Evolutionary conservation across 345 rosid species (phyloP).

Genomic region (Ricinus communis): DNA sequence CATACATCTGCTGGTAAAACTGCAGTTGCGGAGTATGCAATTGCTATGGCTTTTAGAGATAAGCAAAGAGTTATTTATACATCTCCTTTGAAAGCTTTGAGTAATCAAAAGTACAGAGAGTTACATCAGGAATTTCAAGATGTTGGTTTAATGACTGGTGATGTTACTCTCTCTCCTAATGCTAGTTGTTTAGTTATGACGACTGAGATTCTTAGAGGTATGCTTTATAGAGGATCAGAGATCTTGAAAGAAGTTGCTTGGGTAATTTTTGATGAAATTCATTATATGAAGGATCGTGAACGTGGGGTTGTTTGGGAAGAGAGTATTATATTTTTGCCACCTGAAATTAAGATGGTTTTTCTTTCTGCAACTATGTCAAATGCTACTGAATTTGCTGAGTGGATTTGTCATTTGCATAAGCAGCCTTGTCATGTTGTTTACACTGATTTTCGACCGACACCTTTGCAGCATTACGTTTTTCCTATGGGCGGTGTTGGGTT

Average conservation of each 20-base stretch:
- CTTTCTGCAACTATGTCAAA: conserved; percentile 99
- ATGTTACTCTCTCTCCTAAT: conserved; percentile 91
- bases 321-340: conserved; percentile 91
- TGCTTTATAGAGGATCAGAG: conserved; percentile 95
- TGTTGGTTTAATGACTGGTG: conserved; percentile 99
- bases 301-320: conserved; percentile 99
- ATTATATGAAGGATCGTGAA: conserved; percentile 97
- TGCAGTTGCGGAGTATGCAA: conserved; percentile 98
- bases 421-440: conserved; percentile 98
- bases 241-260: conserved; percentile 97
- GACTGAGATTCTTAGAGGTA: conserved; percentile 92
- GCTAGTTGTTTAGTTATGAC: conserved; percentile 98
- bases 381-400: conserved; percentile 95
- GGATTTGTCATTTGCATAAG: conserved; percentile 93
- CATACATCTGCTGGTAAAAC: conserved; percentile 98
- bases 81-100: conserved; percentile 94
- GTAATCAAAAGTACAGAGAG: conserved; percentile 97
- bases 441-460: conserved; percentile 96
- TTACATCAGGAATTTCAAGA: conserved; percentile 86
- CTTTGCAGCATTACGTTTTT: conserved; percentile 96
- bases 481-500: conserved; percentile 90
- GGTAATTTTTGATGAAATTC: conserved; percentile 98
- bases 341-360: conserved; percentile 97
- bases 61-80: conserved; percentile 95
- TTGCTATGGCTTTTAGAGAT: conserved; percentile 95